Conservation (phyloP, 148 eudicot genomes). For the Rhododendron ovatum region DNA sequence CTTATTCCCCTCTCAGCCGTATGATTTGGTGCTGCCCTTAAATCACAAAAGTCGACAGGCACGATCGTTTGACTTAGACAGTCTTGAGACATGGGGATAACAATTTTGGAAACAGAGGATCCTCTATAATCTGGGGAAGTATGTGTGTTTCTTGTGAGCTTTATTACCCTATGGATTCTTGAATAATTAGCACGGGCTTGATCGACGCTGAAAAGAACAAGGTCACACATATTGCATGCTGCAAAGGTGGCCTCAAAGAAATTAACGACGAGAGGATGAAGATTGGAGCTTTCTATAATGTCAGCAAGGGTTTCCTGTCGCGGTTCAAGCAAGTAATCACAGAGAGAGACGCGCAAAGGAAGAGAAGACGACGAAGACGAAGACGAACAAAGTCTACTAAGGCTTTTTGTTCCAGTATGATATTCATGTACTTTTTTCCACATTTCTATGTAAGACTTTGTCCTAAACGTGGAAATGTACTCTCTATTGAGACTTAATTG, state of each 20-base stretch:
- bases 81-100: background rate
- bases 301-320: constrained; percentile 40
- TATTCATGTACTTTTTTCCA: constrained; percentile 18
- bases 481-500: constrained; percentile 29
- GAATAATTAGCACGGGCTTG: constrained; percentile 44
- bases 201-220: constrained; percentile 42
- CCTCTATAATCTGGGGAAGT: background rate
- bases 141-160: background rate
- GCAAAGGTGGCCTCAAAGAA: constrained; percentile 54
- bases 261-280: constrained; percentile 39
- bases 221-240: constrained; percentile 53
- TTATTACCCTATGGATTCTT: constrained; percentile 28
- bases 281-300: constrained; percentile 31
- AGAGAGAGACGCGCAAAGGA: constrained; percentile 16
- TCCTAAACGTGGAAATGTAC: constrained; percentile 30
- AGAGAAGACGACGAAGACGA: constrained; percentile 2
- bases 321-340: constrained; percentile 53
- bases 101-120: background rate
- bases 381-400: background rate
- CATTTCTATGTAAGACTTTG: constrained; percentile 39
- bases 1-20: background rate
- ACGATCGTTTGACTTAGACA: background rate
- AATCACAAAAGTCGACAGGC: background rate
- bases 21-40: background rate
- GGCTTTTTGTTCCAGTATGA: constrained; percentile 15